Evolutionary conservation across 371 early-diverging fungal genomes (phyloP), one percentile per base, ranked within the genome.

Genomic region (Haplosporangium sp.): DNA sequence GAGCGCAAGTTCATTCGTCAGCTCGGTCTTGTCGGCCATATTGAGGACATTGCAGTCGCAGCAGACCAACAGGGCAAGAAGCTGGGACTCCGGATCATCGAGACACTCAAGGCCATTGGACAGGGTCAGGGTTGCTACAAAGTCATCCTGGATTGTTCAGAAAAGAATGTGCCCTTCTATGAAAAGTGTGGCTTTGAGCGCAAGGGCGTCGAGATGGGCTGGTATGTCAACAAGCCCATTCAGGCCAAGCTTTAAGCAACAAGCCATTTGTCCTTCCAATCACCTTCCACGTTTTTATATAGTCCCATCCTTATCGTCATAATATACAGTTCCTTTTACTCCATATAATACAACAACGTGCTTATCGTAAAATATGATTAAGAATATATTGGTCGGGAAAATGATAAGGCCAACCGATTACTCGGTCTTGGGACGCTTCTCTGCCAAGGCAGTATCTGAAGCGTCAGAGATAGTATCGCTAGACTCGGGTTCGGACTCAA

Each of bases 1-100:
- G 99, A 99, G 82, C 92, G 95, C 67, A 99, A 99, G 86, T 97
- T 99, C 74, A 92, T 98, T 36, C 95, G 94, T 64, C 84, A 86
- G 63, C 91, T 93, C 65, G 98, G 98, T 1, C 72, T 92, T 23
- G 96, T 90, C 53, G 98, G 92, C 0, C 94, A 94, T 59, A 94
- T 95, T 62, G 93, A 94, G 83, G 99, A 98, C 73, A 97, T 99
- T 77, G 99, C 98, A 36, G 96, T 98, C 18, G 89, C 92, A 56
- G 86, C 88, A 55, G 92, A 93, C 42, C 93, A 96, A 80, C 96
- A 97, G 74, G 98, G 99, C 53, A 90, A 94, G 83, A 95, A 97
- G 68, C 82, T 94, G 73, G 91, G 92, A 52, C 70, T 91, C 59
- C 73, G 88, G 68, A 87, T 92, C 67, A 93, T 95, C 67, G 86